Conservation (phyloP, 1,139 yeast genomes). For the Chernovozyma sophiae-reginae region DNA sequence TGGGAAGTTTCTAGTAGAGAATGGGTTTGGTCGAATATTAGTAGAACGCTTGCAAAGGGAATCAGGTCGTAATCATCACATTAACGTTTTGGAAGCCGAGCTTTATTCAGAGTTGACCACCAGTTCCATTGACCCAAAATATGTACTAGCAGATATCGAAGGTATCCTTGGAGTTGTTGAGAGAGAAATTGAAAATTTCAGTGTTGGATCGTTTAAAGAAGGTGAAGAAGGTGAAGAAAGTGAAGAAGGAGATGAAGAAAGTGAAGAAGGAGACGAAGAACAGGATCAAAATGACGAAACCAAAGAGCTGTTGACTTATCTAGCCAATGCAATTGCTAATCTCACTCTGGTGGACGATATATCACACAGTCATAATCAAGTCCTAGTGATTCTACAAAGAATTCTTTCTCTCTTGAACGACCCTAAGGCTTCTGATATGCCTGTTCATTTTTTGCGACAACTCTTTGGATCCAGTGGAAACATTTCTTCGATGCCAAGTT, state of each 20-base stretch:
- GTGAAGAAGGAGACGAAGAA: too few species aligned
- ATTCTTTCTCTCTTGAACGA: background rate
- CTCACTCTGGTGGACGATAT: slow-evolving; percentile 3
- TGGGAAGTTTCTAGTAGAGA: slow-evolving; percentile 13
- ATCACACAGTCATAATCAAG: background rate
- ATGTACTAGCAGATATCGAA: too few species aligned
- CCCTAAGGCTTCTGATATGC: background rate
- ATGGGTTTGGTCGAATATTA: slow-evolving; percentile 6
- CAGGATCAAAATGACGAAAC: too few species aligned
- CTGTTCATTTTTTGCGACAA: slow-evolving; percentile 18
- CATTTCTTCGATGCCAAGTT: slow-evolving; percentile 27
- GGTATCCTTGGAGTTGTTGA: too few species aligned
- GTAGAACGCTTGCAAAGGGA: background rate
- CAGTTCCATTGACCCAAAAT: too few species aligned
- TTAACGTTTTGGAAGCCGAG: background rate
- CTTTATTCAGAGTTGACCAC: background rate
- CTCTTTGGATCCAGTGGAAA: slow-evolving; percentile 37
- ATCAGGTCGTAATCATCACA: too few species aligned
- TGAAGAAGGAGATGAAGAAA: background rate
- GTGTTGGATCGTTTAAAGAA: too few species aligned
- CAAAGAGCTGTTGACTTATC: background rate
- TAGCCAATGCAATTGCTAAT: background rate
- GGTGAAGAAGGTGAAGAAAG: background rate
- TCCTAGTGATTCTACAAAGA: background rate
- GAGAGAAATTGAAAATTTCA: too few species aligned